Percentiles rank a stretch among this genome's conserved stretches.
phyloP scores from a whole-genome alignment of 495 filamentous ascomycete species.

The Lasiosphaeris hirsuta region DNA sequence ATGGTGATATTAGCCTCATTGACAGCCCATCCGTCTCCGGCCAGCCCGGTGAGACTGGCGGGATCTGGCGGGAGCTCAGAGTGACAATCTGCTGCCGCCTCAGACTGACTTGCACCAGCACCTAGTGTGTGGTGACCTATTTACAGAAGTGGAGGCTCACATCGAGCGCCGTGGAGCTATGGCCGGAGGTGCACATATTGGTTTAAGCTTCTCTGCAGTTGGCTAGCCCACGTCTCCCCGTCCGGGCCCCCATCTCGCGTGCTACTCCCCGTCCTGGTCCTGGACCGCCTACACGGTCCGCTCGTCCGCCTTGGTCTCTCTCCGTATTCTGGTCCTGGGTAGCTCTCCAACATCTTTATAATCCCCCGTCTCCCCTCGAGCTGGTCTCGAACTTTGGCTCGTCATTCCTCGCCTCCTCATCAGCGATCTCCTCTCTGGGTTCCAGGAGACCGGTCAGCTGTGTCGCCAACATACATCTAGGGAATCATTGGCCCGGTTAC shows the following conservation, averaged over 20 bases:
- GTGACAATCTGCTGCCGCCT: slow-evolving; percentile 28
- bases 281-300: slow-evolving; percentile 26
- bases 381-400: slow-evolving; percentile 13
- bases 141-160: slow-evolving; percentile 28
- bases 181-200: slow-evolving; percentile 19
- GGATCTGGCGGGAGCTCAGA: slow-evolving; percentile 22
- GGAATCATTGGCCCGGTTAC: slow-evolving; percentile 2
- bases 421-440: slow-evolving; percentile 14
- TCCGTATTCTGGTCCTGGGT: not conserved
- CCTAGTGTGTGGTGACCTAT: slow-evolving; percentile 14
- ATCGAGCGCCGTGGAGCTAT: slow-evolving; percentile 8
- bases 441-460: slow-evolving; percentile 23
- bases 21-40: slow-evolving; percentile 9
- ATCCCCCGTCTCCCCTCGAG: slow-evolving; percentile 15
- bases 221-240: slow-evolving; percentile 5
- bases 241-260: slow-evolving; percentile 11
- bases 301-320: slow-evolving; percentile 21
- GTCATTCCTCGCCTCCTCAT: slow-evolving; percentile 5
- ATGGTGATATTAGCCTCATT: slow-evolving; percentile 26
- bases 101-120: slow-evolving; percentile 6
- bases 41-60: slow-evolving; percentile 21
- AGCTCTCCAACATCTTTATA: slow-evolving; percentile 16
- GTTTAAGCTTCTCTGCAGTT: slow-evolving; percentile 19
- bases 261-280: slow-evolving; percentile 11
- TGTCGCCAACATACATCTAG: slow-evolving; percentile 12